A percentile compares a stretch with the other conserved stretches of the same genome.
Conservation (phyloP, 257 asterid genomes). For the Solanum gandarillasii region DNA sequence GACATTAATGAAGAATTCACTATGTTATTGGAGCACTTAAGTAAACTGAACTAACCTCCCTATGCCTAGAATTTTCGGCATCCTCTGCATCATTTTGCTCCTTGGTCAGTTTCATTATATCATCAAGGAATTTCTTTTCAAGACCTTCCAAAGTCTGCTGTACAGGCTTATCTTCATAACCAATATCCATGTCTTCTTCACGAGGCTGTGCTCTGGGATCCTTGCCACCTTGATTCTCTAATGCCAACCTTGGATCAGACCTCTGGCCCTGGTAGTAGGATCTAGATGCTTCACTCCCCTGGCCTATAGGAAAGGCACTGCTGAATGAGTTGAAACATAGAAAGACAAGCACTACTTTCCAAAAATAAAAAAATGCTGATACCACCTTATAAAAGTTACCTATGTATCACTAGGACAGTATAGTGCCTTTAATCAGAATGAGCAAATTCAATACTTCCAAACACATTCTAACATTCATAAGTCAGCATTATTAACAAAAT, state of each 20-base stretch:
- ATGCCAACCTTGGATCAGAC: slow-evolving; percentile 46
- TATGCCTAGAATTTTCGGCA: slow-evolving; percentile 82
- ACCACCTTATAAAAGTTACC: not conserved
- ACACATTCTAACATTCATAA: not conserved
- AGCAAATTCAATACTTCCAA: not conserved
- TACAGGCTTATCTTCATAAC: slow-evolving; percentile 55
- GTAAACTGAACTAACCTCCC: slow-evolving; percentile 54
- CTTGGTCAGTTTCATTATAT: slow-evolving; percentile 76
- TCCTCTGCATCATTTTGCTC: slow-evolving; percentile 91
- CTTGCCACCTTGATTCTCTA: slow-evolving; percentile 61
- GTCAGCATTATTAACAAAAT: not conserved
- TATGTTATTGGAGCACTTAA: not conserved
- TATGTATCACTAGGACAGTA: not conserved
- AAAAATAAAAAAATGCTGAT: not conserved
- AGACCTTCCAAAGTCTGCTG: slow-evolving; percentile 61
- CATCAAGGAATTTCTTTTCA: slow-evolving; percentile 74
- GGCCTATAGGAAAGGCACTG: slow-evolving; percentile 32
- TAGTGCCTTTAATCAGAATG: not conserved
- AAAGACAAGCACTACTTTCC: not conserved
- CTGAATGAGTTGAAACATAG: slow-evolving; percentile 1
- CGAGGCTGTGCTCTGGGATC: slow-evolving; percentile 61
- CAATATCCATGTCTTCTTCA: slow-evolving; percentile 67
- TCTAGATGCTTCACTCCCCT: slow-evolving; percentile 62
- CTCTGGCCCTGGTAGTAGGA: slow-evolving; percentile 74
- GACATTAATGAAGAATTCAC: not conserved